Evolutionary conservation across 2,329 filamentous ascomycete species (phyloP), one percentile per base, ranked within the genome.

Genomic region (Xylariaceae sp.): DNA sequence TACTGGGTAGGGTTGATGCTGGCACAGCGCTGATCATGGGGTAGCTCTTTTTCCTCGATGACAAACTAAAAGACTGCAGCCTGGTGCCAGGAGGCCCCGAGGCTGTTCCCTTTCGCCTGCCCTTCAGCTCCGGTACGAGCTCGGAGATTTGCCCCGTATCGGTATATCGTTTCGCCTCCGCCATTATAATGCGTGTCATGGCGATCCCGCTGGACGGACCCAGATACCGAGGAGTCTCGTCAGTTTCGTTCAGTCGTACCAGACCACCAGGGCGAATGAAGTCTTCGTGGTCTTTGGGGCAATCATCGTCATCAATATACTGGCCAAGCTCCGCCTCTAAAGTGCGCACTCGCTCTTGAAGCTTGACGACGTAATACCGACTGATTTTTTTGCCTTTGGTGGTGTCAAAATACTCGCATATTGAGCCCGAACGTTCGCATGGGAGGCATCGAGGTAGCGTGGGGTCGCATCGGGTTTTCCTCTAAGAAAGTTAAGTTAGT

Each of bases 391-490:
- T 86, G 58, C 89, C 88, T 71, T 92, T 94, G 45, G 88, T 81
- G 24, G 92, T 91, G 73, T 99, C 94, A 71, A 89, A 96, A 76
- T 97, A 99, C 70, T 97, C 93, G 81, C 94, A 99, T 56, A 86
- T 83, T 24, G 92, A 91, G 66, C 92, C 92, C 59, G 91, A 92
- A 64, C 93, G 85, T 75, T 97, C 92, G 76, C 94, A 99, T 18
- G 93, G 92, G 15, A 91, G 83, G 73, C 94, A 99, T 67, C 89
- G 88, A 33, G 94, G 94, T 18, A 99, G 83, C 11, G 89, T 90
- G 3, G 94, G 90, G 74, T 97, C 94, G 77, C 94, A 99, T 78
- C 92, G 83, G 30, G 93, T 97, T 80, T 99, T 99, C 67, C 93
- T 87, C 92, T 96, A 10, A 15, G 30, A 16, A 49, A 30, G 15